Evolutionary conservation across 2,329 filamentous ascomycete genomes (phyloP).

Genomic region (Beauveria asiatica): DNA sequence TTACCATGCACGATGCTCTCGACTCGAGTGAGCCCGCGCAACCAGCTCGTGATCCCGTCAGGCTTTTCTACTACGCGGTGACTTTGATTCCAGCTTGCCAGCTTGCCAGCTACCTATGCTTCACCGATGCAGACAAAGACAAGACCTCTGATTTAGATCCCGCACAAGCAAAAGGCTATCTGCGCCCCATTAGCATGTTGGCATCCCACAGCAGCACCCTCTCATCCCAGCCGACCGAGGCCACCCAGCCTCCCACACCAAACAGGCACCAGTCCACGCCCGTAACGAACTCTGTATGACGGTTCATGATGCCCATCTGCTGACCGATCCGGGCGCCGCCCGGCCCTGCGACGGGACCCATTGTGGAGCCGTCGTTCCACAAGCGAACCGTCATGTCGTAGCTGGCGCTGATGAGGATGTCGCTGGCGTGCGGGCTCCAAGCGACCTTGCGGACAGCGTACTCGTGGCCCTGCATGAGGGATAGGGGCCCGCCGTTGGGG

Average conservation of each 20-base stretch:
- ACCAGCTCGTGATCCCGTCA: neutral
- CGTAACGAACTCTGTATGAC: conserved; percentile 91
- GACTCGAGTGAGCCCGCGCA: neutral
- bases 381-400: conserved; percentile 97
- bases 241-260: conserved; percentile 90
- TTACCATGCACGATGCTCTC: neutral
- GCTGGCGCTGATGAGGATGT: conserved; percentile 78
- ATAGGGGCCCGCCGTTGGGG: conserved; percentile 61
- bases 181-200: conserved; percentile 35
- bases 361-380: conserved; percentile 67
- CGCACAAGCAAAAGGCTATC: conserved; percentile 12
- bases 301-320: conserved; percentile 79
- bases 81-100: neutral
- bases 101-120: neutral
- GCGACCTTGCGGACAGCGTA: conserved; percentile 80
- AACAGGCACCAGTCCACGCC: conserved; percentile 98
- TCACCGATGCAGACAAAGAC: neutral
- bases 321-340: conserved; percentile 45
- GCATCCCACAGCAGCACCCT: conserved; percentile 88
- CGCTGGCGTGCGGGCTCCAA: conserved; percentile 90
- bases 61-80: neutral
- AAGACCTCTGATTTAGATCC: neutral
- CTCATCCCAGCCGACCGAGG: conserved; percentile 92
- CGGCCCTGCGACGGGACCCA: conserved; percentile 22
- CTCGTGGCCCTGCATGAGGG: conserved; percentile 73